A percentile compares a stretch with the other conserved stretches of the same genome.
These are phyloP conservation scores for Bruguiera sexangula DNA, from an alignment of 345 rosid genomes.

Conservation along the genomic window DNA sequence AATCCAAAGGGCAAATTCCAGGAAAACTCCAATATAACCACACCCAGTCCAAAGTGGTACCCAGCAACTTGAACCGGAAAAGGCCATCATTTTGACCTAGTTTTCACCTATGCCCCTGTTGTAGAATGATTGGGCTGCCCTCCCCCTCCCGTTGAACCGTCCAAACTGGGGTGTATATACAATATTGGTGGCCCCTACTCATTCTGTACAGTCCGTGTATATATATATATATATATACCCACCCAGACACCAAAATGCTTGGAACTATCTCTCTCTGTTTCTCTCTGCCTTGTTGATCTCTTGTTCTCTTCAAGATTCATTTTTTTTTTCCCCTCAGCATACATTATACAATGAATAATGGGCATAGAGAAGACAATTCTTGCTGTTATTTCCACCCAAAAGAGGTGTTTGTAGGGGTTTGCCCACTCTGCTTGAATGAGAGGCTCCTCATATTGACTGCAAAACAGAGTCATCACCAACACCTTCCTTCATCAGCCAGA, in stretches of 20 bases:
- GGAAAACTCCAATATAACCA: not conserved
- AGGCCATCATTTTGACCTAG: not conserved
- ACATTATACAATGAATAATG: slow-evolving; percentile 42
- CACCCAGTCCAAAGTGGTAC: not conserved
- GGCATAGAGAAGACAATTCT: slow-evolving; percentile 49
- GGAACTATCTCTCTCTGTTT: not conserved
- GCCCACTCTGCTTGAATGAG: slow-evolving; percentile 76
- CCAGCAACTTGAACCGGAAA: too few relatives aligned
- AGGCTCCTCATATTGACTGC: slow-evolving; percentile 80
- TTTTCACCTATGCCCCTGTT: not conserved
- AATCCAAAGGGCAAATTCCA: not conserved
- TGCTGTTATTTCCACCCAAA: slow-evolving; percentile 81
- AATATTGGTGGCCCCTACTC: slow-evolving; percentile 16
- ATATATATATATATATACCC: not conserved
- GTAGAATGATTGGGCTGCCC: too few relatives aligned
- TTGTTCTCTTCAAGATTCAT: not conserved
- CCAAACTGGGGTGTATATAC: slow-evolving; percentile 7
- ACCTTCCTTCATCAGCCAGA: slow-evolving; percentile 26
- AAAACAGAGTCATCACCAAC: slow-evolving; percentile 42
- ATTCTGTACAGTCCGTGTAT: not conserved
- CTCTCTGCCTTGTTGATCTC: not conserved
- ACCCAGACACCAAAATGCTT: not conserved
- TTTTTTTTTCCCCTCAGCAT: not conserved
- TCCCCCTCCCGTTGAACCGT: not conserved
- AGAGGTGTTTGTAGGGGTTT: slow-evolving; percentile 60